These are phyloP conservation scores for Boletus subparvulus DNA, from an alignment of 768 basidiomycete species.

Conservation along the genomic window DNA sequence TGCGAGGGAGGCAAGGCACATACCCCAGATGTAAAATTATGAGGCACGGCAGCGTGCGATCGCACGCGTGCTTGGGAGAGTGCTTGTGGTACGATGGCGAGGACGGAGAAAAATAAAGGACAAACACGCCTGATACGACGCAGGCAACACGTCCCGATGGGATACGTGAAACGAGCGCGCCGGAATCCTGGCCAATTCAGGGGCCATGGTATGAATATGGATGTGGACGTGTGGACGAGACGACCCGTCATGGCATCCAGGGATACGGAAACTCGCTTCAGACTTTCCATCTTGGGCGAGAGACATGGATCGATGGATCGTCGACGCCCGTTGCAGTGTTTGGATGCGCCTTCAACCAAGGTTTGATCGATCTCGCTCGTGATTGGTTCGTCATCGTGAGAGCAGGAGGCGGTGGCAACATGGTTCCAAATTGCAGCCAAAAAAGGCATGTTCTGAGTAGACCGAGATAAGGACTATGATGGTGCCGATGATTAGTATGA, in stretches of 20 bases:
- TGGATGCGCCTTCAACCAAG: slow-evolving; percentile 5
- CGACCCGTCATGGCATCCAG: neutral
- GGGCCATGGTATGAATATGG: neutral
- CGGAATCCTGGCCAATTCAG: neutral
- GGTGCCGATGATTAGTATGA: neutral
- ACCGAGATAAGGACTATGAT: slow-evolving; percentile 17
- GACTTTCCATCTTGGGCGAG: slow-evolving; percentile 1
- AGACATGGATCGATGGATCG: slow-evolving; percentile 6
- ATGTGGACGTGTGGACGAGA: neutral
- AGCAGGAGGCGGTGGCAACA: neutral
- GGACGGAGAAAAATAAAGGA: neutral
- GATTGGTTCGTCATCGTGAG: slow-evolving; percentile 20
- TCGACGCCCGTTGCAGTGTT: slow-evolving; percentile 6
- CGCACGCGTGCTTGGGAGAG: too few relatives aligned
- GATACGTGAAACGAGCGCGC: neutral
- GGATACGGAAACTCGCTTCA: neutral
- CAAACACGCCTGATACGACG: neutral
- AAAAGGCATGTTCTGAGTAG: slow-evolving; percentile 4
- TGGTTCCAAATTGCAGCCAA: slow-evolving; percentile 2
- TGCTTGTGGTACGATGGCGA: neutral
- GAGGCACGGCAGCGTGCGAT: neutral
- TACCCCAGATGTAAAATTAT: neutral
- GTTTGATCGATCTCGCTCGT: slow-evolving; percentile 17
- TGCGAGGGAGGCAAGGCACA: neutral
- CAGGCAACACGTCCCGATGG: neutral